phyloP scores from a whole-genome alignment of 1,139 yeast genomes.

The Meyerozyma guilliermondii region DNA sequence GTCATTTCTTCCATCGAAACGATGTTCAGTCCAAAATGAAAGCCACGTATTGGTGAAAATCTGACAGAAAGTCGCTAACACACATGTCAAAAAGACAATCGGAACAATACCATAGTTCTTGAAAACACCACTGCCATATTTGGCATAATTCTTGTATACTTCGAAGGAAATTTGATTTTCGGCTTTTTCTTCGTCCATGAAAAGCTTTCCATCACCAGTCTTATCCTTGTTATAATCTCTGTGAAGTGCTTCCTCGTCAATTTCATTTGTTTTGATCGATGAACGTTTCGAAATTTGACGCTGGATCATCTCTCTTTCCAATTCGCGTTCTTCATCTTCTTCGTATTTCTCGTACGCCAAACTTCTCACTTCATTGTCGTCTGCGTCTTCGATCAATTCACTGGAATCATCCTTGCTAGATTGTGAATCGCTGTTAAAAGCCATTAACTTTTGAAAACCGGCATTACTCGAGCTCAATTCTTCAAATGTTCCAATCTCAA shows the following conservation, averaged over 20 bases:
- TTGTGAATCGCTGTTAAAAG: conserved; percentile 3
- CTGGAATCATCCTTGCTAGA: conserved; percentile 11
- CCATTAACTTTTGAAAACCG: conserved; percentile 12
- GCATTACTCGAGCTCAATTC: conserved; percentile 9
- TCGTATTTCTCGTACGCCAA: conserved; percentile 5
- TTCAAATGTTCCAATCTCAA: conserved; percentile 10
- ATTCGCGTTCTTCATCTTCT: conserved; percentile 9
- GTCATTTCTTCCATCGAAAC: conserved; percentile 17
- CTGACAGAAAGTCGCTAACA: conserved; percentile 21
- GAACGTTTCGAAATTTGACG: conserved; percentile 12
- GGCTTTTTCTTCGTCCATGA: conserved; percentile 13
- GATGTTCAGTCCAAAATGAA: conserved; percentile 32
- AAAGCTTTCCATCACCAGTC: conserved; percentile 7
- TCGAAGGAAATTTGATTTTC: conserved; percentile 12
- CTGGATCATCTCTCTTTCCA: conserved; percentile 2
- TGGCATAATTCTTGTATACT: conserved; percentile 13
- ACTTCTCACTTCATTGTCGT: conserved; percentile 4
- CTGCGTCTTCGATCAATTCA: conserved; percentile 6
- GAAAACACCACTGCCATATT: conserved; percentile 7
- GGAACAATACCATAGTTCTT: conserved; percentile 6
- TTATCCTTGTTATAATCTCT: conserved; percentile 15
- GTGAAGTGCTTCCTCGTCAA: conserved; percentile 18
- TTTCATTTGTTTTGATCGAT: conserved; percentile 5
- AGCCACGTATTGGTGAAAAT: conserved; percentile 33
- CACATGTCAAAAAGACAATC: conserved; percentile 11